Evolutionary conservation across 2,329 filamentous ascomycete species (phyloP), one percentile per base, ranked within the genome.

Genomic region (Alternaria arborescens): DNA sequence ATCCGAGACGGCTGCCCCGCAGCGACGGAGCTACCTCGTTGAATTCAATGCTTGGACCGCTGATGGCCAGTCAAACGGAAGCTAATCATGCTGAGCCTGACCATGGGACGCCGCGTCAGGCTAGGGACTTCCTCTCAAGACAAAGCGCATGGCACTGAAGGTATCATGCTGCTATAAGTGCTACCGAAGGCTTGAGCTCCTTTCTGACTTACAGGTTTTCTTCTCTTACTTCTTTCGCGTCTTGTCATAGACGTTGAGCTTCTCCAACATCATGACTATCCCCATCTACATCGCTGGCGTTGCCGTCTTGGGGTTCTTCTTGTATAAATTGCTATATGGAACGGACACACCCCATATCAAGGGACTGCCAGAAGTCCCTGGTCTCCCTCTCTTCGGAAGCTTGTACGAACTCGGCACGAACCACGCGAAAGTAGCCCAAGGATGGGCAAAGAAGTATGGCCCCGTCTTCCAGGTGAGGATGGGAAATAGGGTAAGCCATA

Each of bases 401-500:
- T 71, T 84, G 20, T 69, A 79, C 14, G 79, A 83, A 60, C 73
- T 84, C 3, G 82, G 82, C n/a, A 75, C 76, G 7, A 76, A 81
- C 40, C 82, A 84, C 69, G 81, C 82, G 34, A 77, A 78, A 51
- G 81, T 83, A 24, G 81, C 82, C 3, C 77, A 79, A 62, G 71
- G 78, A 66, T 81, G 81, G 79, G 78, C 75, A 42, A 79, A 83
- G 72, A 83, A 82, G 61, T 82, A 83, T 54, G 82, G 82, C 2
- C 81, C 82, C 5, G 82, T 84, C 12, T 84, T 83, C 55, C 82
- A 84, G 61, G 82, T 82, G 20, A 79, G 82, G 14, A 72, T 94
- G 69, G 91, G 91, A 1, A 93, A 91, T 62, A 86, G 82, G 70
- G 88, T 89, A 72, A 62, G 77, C 12, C 47, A n/a, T 3, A 5